Evolutionary conservation across 2,329 filamentous ascomycete species (phyloP).

Genomic region (Cladophialophora yegresii): DNA sequence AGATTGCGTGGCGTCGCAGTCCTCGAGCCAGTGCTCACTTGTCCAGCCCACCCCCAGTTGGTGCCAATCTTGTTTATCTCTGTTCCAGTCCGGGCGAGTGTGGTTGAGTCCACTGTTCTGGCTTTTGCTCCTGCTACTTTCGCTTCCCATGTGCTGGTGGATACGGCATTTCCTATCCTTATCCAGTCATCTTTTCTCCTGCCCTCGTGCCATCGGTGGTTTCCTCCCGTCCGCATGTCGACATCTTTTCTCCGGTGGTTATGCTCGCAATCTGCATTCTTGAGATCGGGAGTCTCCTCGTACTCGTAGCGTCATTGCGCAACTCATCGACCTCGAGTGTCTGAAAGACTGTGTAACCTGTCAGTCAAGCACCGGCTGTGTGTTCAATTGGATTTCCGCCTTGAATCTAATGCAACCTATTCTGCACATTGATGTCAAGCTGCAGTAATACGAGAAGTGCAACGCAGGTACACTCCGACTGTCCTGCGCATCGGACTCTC

Average conservation of each 20-base stretch:
- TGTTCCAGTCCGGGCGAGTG: neutral
- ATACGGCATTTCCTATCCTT: neutral
- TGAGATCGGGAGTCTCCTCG: neutral
- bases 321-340: neutral
- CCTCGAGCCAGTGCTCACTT: neutral
- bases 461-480: constrained; percentile 18
- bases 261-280: neutral
- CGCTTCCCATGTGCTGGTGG: neutral
- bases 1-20: constrained; percentile 30
- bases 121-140: constrained; percentile 7
- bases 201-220: constrained; percentile 4
- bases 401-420: constrained; percentile 14
- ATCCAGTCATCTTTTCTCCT: constrained; percentile 8
- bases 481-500: neutral
- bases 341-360: neutral
- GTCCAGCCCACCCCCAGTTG: constrained; percentile 7
- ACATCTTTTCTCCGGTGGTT: neutral
- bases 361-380: neutral
- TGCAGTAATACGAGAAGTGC: constrained; percentile 8
- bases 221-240: neutral
- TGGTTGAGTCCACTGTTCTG: neutral
- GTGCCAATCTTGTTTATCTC: neutral
- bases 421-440: constrained; percentile 21
- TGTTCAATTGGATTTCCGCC: constrained; percentile 5
- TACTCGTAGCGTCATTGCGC: neutral